Percentiles rank a stretch among this genome's conserved stretches.
Evolutionary conservation across 2,329 filamentous ascomycete species (phyloP).

Genomic region (Fusarium chuoi): DNA sequence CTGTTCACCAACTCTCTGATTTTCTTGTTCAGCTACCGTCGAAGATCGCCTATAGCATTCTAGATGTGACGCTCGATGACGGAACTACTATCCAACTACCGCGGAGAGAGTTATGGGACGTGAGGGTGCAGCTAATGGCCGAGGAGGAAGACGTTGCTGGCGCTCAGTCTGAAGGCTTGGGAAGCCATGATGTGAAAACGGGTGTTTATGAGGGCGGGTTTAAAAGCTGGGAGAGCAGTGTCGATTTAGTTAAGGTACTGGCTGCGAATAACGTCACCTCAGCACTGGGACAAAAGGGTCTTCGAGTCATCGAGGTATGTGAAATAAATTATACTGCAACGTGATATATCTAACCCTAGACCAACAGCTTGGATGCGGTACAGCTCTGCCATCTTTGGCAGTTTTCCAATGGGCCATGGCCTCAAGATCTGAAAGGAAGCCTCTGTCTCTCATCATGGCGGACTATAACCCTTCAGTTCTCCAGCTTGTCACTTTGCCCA

Average conservation of each 20-base stretch:
- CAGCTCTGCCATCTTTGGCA: constrained; percentile 76
- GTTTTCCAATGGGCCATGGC: constrained; percentile 70
- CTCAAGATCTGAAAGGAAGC: constrained; percentile 27
- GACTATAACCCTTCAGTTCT: constrained; percentile 86
- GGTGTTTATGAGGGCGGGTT: constrained; percentile 89
- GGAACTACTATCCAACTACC: constrained; percentile 67
- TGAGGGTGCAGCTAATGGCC: constrained; percentile 83
- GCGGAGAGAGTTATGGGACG: constrained; percentile 82
- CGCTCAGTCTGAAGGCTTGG: constrained; percentile 59
- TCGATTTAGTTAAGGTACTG: constrained; percentile 80
- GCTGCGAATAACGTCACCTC: constrained; percentile 54
- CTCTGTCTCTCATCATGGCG: constrained; percentile 72
- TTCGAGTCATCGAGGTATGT: constrained; percentile 66
- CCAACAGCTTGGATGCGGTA: constrained; percentile 78
- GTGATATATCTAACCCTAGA: constrained; percentile 26
- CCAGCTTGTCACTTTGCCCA: constrained; percentile 81
- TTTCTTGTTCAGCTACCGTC: constrained; percentile 73
- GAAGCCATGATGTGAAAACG: constrained; percentile 78
- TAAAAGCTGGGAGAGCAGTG: constrained; percentile 89
- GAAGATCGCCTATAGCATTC: constrained; percentile 75
- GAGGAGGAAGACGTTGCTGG: constrained; percentile 64
- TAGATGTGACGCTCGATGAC: constrained; percentile 68
- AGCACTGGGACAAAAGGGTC: constrained; percentile 47
- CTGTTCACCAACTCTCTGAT: constrained; percentile 59
- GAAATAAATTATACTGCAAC: background rate